Evolutionary conservation across 23 red algal species (phyloP).

Genomic region (Agarophyton chilense): DNA sequence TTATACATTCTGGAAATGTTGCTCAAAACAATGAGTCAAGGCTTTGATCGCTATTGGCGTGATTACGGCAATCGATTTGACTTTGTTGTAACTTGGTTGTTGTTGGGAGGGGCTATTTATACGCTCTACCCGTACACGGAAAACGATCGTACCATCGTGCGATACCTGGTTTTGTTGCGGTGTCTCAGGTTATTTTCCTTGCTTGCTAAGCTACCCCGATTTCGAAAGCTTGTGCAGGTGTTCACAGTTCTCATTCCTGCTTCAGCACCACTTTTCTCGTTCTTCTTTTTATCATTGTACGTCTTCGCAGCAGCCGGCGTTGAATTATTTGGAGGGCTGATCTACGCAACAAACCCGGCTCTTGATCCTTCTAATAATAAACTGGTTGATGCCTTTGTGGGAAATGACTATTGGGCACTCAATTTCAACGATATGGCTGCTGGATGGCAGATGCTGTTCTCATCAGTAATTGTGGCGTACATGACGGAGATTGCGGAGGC

Average conservation of each 20-base stretch:
- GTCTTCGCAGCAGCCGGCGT: slow-evolving; percentile 61
- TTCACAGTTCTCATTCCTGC: slow-evolving; percentile 60
- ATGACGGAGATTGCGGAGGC: slow-evolving; percentile 71
- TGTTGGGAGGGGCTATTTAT: slow-evolving; percentile 50
- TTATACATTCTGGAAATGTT: slow-evolving; percentile 75
- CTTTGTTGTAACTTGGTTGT: slow-evolving; percentile 58
- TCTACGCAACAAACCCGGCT: slow-evolving; percentile 63
- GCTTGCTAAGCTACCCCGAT: slow-evolving; percentile 57
- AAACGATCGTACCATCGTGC: slow-evolving; percentile 56
- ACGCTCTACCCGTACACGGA: slow-evolving; percentile 53
- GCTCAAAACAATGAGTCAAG: slow-evolving; percentile 44
- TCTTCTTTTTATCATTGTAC: slow-evolving; percentile 70
- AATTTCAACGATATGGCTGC: slow-evolving; percentile 83
- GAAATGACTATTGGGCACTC: slow-evolving; percentile 72
- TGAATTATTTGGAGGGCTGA: slow-evolving; percentile 71
- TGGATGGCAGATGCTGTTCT: slow-evolving; percentile 72
- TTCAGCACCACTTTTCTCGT: slow-evolving; percentile 67
- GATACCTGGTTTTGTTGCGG: slow-evolving; percentile 56
- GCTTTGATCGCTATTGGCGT: slow-evolving; percentile 72
- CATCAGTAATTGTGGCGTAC: slow-evolving; percentile 72
- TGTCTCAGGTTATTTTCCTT: slow-evolving; percentile 52
- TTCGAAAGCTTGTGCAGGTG: slow-evolving; percentile 62
- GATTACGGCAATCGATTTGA: slow-evolving; percentile 76
- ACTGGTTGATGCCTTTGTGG: slow-evolving; percentile 56
- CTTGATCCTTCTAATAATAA: slow-evolving; percentile 37